Evolutionary conservation across 768 basidiomycete species (phyloP).

Genomic region (Hygrocybe coccinea): DNA sequence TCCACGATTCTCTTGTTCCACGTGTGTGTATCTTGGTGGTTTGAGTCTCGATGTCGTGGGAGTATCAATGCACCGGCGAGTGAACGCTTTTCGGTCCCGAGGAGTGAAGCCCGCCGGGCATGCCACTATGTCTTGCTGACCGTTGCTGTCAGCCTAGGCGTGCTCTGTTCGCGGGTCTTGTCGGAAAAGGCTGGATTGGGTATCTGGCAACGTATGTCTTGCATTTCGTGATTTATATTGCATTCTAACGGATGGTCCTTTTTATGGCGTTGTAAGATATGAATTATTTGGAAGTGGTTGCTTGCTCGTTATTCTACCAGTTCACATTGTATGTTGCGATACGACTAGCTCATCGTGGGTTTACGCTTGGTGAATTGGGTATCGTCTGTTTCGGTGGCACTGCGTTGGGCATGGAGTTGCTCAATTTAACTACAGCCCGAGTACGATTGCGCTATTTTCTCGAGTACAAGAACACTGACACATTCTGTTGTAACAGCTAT

Average conservation of each 20-base stretch:
- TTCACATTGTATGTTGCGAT: constrained; percentile 86
- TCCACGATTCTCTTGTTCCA: constrained; percentile 77
- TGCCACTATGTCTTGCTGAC: constrained; percentile 66
- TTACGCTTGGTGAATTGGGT: constrained; percentile 91
- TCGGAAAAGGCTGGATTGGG: constrained; percentile 40
- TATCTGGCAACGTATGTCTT: constrained; percentile 67
- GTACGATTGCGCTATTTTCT: constrained; percentile 48
- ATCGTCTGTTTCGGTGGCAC: constrained; percentile 87
- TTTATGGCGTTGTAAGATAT: constrained; percentile 50
- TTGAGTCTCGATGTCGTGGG: constrained; percentile 47
- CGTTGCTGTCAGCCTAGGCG: constrained; percentile 44
- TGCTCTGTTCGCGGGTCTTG: constrained; percentile 46
- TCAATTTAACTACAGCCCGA: constrained; percentile 77
- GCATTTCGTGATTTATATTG: neutral
- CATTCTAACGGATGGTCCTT: constrained; percentile 4
- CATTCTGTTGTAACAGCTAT: constrained; percentile 47
- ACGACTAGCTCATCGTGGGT: constrained; percentile 87
- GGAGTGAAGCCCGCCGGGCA: constrained; percentile 59
- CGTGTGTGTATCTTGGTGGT: constrained; percentile 70
- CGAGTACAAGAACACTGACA: constrained; percentile 1
- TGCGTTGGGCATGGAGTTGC: constrained; percentile 76
- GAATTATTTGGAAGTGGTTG: constrained; percentile 65
- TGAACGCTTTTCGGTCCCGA: constrained; percentile 71
- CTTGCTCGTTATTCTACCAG: constrained; percentile 81
- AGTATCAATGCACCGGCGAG: constrained; percentile 46